Conservation (phyloP, 2,329 filamentous ascomycete species). For the Neopestalotiopsis clavispora region DNA sequence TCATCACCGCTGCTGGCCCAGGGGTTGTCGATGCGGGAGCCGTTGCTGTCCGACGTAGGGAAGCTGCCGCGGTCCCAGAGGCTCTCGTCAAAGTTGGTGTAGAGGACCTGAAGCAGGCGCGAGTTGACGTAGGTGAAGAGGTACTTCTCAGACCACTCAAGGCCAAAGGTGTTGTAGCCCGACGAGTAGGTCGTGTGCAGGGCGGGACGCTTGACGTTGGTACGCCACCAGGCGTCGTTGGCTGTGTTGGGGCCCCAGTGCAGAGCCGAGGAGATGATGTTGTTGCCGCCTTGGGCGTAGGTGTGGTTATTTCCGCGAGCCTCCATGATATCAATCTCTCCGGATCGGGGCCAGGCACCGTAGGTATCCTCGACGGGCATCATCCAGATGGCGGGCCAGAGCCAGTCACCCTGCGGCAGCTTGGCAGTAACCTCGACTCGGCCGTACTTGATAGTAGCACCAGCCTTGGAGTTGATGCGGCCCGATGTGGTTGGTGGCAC, state of each 20-base stretch:
- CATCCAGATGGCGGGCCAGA: constrained; percentile 95
- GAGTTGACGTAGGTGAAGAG: constrained; percentile 86
- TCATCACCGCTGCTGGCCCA: constrained; percentile 66
- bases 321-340: constrained; percentile 85
- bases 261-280: constrained; percentile 78
- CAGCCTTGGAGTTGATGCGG: constrained; percentile 75
- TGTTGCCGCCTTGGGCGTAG: constrained; percentile 78
- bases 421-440: constrained; percentile 81
- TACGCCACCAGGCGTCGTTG: constrained; percentile 83
- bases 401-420: constrained; percentile 80
- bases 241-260: constrained; percentile 79
- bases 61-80: constrained; percentile 75
- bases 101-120: constrained; percentile 79
- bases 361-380: constrained; percentile 75
- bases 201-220: constrained; percentile 76
- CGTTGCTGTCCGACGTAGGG: constrained; percentile 66
- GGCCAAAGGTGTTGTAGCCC: constrained; percentile 76
- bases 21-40: constrained; percentile 65
- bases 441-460: constrained; percentile 77
- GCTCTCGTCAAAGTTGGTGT: constrained; percentile 72
- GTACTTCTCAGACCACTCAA: constrained; percentile 90
- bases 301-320: constrained; percentile 82
- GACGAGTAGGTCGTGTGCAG: constrained; percentile 75
- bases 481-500: constrained; percentile 80
- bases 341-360: constrained; percentile 77